phyloP scores from a whole-genome alignment of 169 alveolate genomes.

The Neospora caninum region DNA sequence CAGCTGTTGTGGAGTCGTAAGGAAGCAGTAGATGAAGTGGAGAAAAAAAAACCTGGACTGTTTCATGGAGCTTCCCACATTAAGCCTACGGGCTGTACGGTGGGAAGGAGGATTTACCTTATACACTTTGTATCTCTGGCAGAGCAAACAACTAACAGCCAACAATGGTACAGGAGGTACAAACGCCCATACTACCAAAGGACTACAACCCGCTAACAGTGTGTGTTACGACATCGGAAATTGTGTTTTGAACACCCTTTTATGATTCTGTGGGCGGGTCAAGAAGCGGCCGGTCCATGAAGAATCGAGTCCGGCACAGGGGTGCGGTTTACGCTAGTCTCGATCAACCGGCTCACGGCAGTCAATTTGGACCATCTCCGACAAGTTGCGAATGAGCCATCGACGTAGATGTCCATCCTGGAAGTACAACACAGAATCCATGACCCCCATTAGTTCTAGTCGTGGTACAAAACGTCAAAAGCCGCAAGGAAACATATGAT shows the following conservation, averaged over 20 bases:
- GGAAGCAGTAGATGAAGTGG: background rate
- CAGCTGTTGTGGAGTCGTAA: background rate
- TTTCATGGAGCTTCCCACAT: background rate
- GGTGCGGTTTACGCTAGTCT: background rate
- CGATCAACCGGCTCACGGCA: background rate
- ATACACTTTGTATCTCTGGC: too few relatives aligned
- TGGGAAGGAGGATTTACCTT: too few relatives aligned
- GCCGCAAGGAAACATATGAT: background rate
- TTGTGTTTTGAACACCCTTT: too few relatives aligned
- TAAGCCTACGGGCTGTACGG: too few relatives aligned
- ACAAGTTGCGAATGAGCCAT: conserved; percentile 13
- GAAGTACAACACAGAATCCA: background rate
- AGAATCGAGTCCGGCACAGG: too few relatives aligned
- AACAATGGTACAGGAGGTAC: too few relatives aligned
- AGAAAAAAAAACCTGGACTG: background rate
- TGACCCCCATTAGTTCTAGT: background rate
- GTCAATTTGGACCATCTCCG: conserved; percentile 29
- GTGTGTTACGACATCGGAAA: too few relatives aligned
- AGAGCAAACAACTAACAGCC: too few relatives aligned
- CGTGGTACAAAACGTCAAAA: background rate
- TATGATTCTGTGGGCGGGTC: too few relatives aligned
- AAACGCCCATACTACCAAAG: too few relatives aligned
- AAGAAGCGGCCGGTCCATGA: too few relatives aligned
- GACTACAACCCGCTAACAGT: too few relatives aligned
- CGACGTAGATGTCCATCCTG: conserved; percentile 41